phyloP scores from a whole-genome alignment of 345 rosid species.

The Eucalyptus decipiens region DNA sequence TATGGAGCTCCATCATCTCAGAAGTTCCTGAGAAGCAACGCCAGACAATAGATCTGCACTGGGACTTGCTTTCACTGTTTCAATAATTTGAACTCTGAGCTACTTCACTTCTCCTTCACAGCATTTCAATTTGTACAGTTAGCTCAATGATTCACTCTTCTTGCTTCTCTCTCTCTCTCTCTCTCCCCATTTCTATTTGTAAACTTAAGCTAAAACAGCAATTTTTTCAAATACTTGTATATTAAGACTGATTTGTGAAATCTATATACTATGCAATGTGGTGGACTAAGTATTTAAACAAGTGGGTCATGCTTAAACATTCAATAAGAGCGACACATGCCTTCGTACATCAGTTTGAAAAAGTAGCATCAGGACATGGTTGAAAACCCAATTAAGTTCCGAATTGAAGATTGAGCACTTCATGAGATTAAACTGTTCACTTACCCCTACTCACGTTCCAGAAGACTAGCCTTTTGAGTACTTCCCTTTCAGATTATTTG shows the following conservation, averaged over 20 bases:
- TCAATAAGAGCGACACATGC: background rate
- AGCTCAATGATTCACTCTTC: background rate
- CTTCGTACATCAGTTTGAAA: background rate
- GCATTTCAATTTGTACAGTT: background rate
- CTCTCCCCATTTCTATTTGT: background rate
- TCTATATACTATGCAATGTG: background rate
- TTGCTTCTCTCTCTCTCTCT: background rate
- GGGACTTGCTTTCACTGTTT: background rate
- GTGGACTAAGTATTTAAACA: background rate
- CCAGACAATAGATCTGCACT: background rate
- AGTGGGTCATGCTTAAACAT: background rate
- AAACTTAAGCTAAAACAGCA: background rate
- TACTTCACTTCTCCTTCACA: background rate
- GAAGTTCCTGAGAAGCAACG: background rate
- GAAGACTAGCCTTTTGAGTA: background rate
- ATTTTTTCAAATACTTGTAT: background rate
- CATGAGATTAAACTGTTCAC: background rate
- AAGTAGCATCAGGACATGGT: background rate
- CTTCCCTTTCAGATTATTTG: background rate
- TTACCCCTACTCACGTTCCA: background rate
- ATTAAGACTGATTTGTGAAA: background rate
- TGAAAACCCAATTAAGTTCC: background rate
- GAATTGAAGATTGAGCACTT: background rate
- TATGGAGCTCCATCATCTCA: background rate
- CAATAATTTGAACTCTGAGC: background rate